These are phyloP conservation scores for Phoenix dactylifera DNA, from an alignment of 176 grass and related monocot species.

Conservation along the genomic window DNA sequence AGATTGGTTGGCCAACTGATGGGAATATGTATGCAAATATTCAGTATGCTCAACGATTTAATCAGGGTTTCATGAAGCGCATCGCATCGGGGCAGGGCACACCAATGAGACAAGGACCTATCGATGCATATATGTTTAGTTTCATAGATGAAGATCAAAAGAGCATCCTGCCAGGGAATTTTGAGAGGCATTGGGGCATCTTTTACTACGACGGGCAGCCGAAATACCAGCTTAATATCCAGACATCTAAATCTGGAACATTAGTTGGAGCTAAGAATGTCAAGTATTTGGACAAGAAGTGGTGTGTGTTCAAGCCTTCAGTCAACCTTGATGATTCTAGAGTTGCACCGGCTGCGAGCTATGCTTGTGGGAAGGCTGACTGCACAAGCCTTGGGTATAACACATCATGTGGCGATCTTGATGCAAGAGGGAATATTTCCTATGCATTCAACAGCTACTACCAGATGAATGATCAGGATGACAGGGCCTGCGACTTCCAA, in stretches of 20 bases:
- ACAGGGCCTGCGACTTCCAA: slow-evolving; percentile 48
- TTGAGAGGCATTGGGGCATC: slow-evolving; percentile 89
- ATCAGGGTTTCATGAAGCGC: slow-evolving; percentile 57
- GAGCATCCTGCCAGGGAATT: slow-evolving; percentile 75
- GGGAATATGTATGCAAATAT: slow-evolving; percentile 51
- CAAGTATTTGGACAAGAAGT: slow-evolving; percentile 35
- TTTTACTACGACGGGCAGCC: slow-evolving; percentile 75
- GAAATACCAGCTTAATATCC: slow-evolving; percentile 56
- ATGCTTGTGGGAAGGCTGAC: slow-evolving; percentile 57
- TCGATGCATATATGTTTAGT: slow-evolving; percentile 79
- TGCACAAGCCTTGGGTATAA: slow-evolving; percentile 76
- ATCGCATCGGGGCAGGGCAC: slow-evolving; percentile 45
- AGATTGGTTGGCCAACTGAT: slow-evolving; percentile 85
- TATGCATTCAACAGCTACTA: slow-evolving; percentile 74
- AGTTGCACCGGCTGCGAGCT: slow-evolving; percentile 51
- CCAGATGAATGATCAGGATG: slow-evolving; percentile 70
- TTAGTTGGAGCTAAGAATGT: slow-evolving; percentile 40
- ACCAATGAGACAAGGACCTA: slow-evolving; percentile 47
- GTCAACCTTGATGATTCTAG: slow-evolving; percentile 28
- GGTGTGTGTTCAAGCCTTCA: slow-evolving; percentile 63
- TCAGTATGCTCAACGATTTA: slow-evolving; percentile 44
- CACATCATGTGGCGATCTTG: slow-evolving; percentile 57
- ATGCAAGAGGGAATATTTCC: slow-evolving; percentile 60
- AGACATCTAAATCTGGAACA: background rate
- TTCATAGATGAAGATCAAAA: slow-evolving; percentile 79